These are phyloP conservation scores for Penicillium taxi DNA, from an alignment of 495 filamentous ascomycete genomes.

Conservation along the genomic window DNA sequence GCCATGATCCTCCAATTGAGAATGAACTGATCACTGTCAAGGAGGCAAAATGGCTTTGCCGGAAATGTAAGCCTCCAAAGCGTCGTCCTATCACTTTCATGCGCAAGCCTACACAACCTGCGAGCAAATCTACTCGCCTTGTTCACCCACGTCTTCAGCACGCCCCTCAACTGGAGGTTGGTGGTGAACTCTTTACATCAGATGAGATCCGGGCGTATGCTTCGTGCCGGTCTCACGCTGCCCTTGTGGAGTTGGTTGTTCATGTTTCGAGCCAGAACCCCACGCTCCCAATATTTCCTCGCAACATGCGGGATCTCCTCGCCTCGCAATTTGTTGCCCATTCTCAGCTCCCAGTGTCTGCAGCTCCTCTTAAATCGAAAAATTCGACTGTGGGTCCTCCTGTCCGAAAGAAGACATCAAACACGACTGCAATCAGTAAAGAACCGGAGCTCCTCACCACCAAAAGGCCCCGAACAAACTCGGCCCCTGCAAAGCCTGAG, in stretches of 20 bases:
- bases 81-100: slow-evolving; percentile 19
- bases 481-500: slow-evolving; percentile 4
- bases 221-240: slow-evolving; percentile 29
- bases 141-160: slow-evolving; percentile 4
- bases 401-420: too few relatives aligned
- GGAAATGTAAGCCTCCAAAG: slow-evolving; percentile 49
- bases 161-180: slow-evolving; percentile 8
- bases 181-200: slow-evolving; percentile 17
- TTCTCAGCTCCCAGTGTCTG: not conserved
- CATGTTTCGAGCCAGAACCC: slow-evolving; percentile 27
- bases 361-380: too few relatives aligned
- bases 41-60: slow-evolving; percentile 73
- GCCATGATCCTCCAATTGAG: slow-evolving; percentile 75
- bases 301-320: slow-evolving; percentile 19
- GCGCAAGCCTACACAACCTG: too few relatives aligned
- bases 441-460: not conserved
- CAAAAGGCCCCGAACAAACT: slow-evolving; percentile 6
- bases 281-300: slow-evolving; percentile 34
- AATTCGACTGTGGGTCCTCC: too few relatives aligned
- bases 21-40: slow-evolving; percentile 58
- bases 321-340: slow-evolving; percentile 7
- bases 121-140: slow-evolving; percentile 8
- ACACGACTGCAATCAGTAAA: not conserved
- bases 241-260: slow-evolving; percentile 36
- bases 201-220: slow-evolving; percentile 37